Base-by-base conservation (phyloP, 257 asterid species). In the Rehmannia glutinosa region DNA sequence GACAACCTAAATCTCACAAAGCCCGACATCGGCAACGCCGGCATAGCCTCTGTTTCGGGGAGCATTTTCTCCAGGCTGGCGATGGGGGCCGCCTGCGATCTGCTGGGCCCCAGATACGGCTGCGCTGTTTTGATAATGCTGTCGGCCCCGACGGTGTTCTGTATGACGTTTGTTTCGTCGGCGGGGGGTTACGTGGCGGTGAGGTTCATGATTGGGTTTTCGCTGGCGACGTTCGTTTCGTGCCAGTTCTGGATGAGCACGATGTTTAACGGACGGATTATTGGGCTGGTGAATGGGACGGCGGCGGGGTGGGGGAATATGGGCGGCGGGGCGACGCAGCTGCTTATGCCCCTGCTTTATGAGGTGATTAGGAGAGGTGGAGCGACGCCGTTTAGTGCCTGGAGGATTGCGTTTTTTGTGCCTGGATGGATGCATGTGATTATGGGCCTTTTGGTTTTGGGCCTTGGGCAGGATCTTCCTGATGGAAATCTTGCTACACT, bases 231-330 rank as follows among this genome's bases (percentile, higher is more conserved):
- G 0, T 84, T 84, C 19, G 91, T 84, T 4, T 84, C 90, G 0
- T 84, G 90, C 77, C 87, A 82, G 54, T 82, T 53, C 45, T 84
- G 90, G 90, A 84, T 80, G 55, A 79, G 81, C n/a, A 75, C 78
- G 1, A 84, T 84, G 87, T 84, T 84, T 4, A 84, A 75, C 1
- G 52, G 79, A 0, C 73, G 78, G 25, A 85, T 85, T 1, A 80
- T 85, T 3, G 92, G 88, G 4, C 64, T 67, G 6, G 88, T 79
- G 42, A 85, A 82, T 0, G 91, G 91, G 1, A 74, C 82, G 3
- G 88, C 88, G 0, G 91, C 77, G 0, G 91, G 88, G 2, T 85
- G 91, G 92, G 88, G 86, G 60, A 79, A 82, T 1, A 85, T 82
- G 86, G 88, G 88, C 0, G 91, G 88, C 13, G 89, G 92, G 3